These are phyloP conservation scores for Neopestalotiopsis sp. DNA, from an alignment of 2,329 filamentous ascomycete genomes.

Conservation along the genomic window DNA sequence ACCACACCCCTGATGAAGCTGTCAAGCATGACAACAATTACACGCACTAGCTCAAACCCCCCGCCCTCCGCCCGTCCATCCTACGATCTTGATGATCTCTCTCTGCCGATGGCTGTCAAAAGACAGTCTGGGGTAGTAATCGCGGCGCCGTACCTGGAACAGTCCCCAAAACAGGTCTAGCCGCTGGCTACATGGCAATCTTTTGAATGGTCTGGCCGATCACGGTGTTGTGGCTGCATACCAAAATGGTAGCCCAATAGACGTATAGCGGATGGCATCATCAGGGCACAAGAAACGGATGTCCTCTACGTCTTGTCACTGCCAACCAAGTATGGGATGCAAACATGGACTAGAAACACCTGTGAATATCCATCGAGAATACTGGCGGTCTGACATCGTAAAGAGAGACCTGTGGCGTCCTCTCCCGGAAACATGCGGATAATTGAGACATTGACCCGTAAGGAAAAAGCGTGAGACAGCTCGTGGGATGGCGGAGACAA, in stretches of 20 bases:
- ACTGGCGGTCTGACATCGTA: neutral
- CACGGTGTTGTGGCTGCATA: neutral
- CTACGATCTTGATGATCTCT: neutral
- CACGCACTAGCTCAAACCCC: neutral
- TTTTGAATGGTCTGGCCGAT: neutral
- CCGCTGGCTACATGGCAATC: neutral
- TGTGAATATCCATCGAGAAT: neutral
- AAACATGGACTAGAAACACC: neutral
- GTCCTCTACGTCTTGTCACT: too few relatives aligned
- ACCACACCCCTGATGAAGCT: neutral
- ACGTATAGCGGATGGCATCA: too few relatives aligned
- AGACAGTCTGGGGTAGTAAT: conserved; percentile 5
- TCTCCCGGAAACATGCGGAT: neutral
- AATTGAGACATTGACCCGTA: neutral
- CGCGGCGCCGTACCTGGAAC: neutral
- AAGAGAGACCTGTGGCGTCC: neutral
- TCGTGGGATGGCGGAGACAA: neutral
- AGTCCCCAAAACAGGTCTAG: neutral
- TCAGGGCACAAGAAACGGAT: too few relatives aligned
- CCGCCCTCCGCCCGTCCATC: neutral
- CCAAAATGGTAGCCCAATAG: too few relatives aligned
- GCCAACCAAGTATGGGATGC: neutral
- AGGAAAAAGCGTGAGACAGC: neutral
- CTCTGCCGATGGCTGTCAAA: conserved; percentile 6
- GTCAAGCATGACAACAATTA: neutral